Evolutionary conservation across 2,329 filamentous ascomycete species (phyloP).

Genomic region (Calonectria naviculata): DNA sequence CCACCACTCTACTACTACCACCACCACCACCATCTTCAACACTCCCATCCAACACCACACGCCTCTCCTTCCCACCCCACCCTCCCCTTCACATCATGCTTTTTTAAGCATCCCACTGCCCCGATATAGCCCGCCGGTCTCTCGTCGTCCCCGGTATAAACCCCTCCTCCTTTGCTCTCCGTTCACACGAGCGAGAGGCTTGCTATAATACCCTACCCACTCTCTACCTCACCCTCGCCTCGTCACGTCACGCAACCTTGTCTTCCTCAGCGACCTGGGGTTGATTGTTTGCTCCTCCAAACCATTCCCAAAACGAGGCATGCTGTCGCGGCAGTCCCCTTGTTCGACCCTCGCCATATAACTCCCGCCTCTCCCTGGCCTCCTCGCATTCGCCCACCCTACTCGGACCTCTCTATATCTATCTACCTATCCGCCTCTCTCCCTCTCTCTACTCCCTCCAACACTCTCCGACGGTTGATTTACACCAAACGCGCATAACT

Average conservation of each 20-base stretch:
- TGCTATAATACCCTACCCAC: not conserved
- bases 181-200: not conserved
- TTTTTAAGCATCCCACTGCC: slow-evolving; percentile 20
- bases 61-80: slow-evolving; percentile 15
- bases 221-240: not conserved
- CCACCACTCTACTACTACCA: not conserved
- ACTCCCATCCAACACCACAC: slow-evolving; percentile 13
- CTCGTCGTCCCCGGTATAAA: slow-evolving; percentile 19
- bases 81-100: slow-evolving; percentile 17
- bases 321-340: slow-evolving; percentile 6
- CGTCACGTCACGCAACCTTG: not conserved
- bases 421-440: not conserved
- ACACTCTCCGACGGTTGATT: not conserved
- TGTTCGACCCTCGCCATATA: not conserved
- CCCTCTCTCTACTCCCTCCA: not conserved
- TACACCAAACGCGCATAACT: not conserved
- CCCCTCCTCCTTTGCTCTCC: slow-evolving; percentile 1
- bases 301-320: not conserved
- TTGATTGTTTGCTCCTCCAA: not conserved
- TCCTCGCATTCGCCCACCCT: not conserved
- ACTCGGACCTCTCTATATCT: not conserved
- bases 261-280: not conserved
- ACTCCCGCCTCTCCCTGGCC: not conserved
- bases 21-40: slow-evolving; percentile 12
- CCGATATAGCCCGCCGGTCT: slow-evolving; percentile 21